Percentiles rank a stretch among this genome's conserved stretches.
phyloP scores from a whole-genome alignment of 2,329 filamentous ascomycete genomes.

The Phyllosticta citrichinensis region DNA sequence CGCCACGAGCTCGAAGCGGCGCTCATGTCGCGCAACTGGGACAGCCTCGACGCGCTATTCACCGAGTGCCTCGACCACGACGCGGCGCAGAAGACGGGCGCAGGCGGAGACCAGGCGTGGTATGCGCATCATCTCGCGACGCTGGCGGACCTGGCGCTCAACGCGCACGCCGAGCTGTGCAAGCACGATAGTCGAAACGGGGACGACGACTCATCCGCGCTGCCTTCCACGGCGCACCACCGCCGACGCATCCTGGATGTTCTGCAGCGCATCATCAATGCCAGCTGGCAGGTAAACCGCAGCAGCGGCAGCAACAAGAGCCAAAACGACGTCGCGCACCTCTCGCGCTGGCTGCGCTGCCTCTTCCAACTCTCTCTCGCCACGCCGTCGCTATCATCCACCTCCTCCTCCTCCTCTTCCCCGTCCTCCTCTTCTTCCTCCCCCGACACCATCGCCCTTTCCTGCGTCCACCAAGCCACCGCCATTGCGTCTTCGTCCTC shows the following conservation, averaged over 20 bases:
- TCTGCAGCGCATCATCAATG: constrained; percentile 60
- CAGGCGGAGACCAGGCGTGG: not conserved
- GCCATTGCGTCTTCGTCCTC: not conserved
- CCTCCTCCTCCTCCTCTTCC: constrained; percentile 25
- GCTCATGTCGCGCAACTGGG: constrained; percentile 56
- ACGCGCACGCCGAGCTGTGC: constrained; percentile 24
- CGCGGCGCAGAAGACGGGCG: not conserved
- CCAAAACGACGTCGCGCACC: constrained; percentile 39
- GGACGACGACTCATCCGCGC: not conserved
- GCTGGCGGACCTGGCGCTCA: constrained; percentile 37
- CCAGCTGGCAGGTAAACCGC: constrained; percentile 46
- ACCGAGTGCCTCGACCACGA: constrained; percentile 20
- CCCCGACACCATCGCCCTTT: constrained; percentile 25
- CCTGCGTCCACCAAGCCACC: constrained; percentile 29
- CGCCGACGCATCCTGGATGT: constrained; percentile 1
- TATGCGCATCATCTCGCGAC: constrained; percentile 33
- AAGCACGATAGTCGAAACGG: not conserved
- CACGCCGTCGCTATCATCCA: not conserved
- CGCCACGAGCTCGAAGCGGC: constrained; percentile 74
- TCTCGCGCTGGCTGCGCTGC: constrained; percentile 70
- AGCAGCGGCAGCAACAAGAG: constrained; percentile 23
- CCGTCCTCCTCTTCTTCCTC: not conserved
- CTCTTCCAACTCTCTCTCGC: constrained; percentile 59
- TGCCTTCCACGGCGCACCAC: not conserved
- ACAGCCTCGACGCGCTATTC: constrained; percentile 53